A percentile compares a stretch with the other conserved stretches of the same genome.
Conservation (phyloP, 257 asterid genomes). For the Gynochthodes officinalis region DNA sequence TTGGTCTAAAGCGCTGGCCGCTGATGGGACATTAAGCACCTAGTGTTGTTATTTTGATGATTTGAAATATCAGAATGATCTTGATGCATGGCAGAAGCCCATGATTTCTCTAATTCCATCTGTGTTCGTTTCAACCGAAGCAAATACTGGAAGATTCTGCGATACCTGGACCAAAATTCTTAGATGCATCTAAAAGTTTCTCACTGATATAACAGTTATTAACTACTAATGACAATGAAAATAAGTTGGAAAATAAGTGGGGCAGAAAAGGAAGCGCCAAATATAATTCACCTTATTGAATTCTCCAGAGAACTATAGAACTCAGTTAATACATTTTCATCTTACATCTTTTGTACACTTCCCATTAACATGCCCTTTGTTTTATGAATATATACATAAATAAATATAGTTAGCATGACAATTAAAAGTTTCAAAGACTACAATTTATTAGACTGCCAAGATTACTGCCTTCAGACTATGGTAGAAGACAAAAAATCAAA, state of each 20-base stretch:
- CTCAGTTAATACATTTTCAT: not conserved
- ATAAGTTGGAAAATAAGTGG: not conserved
- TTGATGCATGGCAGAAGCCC: conserved; percentile 98
- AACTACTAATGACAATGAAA: conserved; percentile 22
- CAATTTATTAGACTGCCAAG: not conserved
- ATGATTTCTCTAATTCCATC: conserved; percentile 94
- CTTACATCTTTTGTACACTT: not conserved
- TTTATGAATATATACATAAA: not conserved
- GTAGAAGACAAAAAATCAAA: not conserved
- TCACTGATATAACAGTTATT: not conserved
- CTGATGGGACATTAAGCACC: conserved; percentile 58
- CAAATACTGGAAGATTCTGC: conserved; percentile 87
- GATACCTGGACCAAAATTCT: conserved; percentile 54
- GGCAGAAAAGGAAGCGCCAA: not conserved
- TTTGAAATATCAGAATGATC: conserved; percentile 81
- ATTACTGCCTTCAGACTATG: not conserved
- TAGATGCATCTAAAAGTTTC: conserved; percentile 3
- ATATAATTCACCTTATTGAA: not conserved
- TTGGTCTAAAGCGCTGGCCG: conserved; percentile 72
- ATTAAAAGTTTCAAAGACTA: not conserved
- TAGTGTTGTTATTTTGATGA: conserved; percentile 41
- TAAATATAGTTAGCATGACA: not conserved
- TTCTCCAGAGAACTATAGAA: not conserved
- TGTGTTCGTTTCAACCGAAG: conserved; percentile 89
- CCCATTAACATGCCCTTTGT: not conserved